Evolutionary conservation across 1,284 basidiomycete species (phyloP), one percentile per base, ranked within the genome.

Genomic region (Malassezia yamatoensis): DNA sequence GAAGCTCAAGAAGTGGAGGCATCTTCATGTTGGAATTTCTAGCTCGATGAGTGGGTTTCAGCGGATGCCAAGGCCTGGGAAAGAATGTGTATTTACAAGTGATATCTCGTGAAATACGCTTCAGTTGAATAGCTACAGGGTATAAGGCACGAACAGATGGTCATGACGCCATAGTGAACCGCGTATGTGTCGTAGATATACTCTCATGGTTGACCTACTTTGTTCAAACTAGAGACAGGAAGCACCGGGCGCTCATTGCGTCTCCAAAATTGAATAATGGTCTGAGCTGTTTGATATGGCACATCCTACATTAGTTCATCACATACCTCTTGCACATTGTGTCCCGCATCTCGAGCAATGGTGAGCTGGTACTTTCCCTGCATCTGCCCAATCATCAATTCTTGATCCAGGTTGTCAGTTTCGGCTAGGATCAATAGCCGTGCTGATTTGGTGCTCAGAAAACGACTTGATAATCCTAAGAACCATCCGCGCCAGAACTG

Each of bases 341-440:
- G 93, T 0, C 93, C 93, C 0, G 89, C 88, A 18, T 83, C 83
- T 3, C 82, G 81, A 60, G 94, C 82, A 24, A 96, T 89, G 20
- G 83, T 84, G 66, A 96, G 81, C 76, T 96, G 93, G 77, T 96
- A 96, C 75, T 96, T 96, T 54, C 91, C 70, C 59, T 77, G 77
- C 93, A 98, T 96, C 76, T 98, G 93, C 0, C 90, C 94, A 47
- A 98, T 91, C 86, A 94, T 96, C 39, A 98, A 80, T 62, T 88
- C 85, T 63, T 83, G 86, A 73, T 98, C 94, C 2, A 98, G 81
- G 8, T 90, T 79, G 67, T 98, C 93, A 9, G 90, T 85, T 0
- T 91, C 91, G 0, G 94, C 93, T 11, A 98, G 80, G 3, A 96
- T 81, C 32, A 98, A 81, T 29, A 98, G 76, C 13, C 90, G 83